phyloP scores from a whole-genome alignment of 257 asterid genomes.

The Scutellaria barbata region DNA sequence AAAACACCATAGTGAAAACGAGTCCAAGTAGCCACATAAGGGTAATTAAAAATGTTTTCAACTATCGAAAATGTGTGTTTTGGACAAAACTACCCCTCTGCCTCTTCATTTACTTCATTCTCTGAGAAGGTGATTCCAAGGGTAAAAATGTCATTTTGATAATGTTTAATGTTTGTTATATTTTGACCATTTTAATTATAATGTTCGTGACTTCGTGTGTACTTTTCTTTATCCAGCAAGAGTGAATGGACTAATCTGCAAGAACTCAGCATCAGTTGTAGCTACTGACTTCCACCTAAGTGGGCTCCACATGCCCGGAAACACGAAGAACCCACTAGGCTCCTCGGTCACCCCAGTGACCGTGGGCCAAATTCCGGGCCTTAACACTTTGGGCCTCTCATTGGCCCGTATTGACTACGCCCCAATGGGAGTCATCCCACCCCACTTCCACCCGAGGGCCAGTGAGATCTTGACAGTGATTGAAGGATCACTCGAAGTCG shows the following conservation, averaged over 20 bases:
- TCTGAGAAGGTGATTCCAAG: too few species aligned
- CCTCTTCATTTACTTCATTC: too few species aligned
- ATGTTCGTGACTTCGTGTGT: too few species aligned
- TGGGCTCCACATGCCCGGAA: conserved; percentile 43
- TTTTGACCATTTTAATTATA: too few species aligned
- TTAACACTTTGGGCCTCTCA: conserved; percentile 41
- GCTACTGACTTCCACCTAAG: conserved; percentile 46
- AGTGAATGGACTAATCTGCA: conserved; percentile 23
- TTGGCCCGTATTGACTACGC: conserved; percentile 43
- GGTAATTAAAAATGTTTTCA: too few species aligned
- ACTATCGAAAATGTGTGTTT: too few species aligned
- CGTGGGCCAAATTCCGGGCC: conserved; percentile 37
- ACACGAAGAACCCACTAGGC: conserved; percentile 41
- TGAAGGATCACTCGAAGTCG: conserved; percentile 45
- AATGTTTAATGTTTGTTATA: too few species aligned
- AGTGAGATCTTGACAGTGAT: conserved; percentile 42
- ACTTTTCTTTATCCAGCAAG: not conserved
- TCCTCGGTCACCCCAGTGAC: conserved; percentile 32
- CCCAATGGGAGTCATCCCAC: conserved; percentile 43
- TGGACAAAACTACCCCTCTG: too few species aligned
- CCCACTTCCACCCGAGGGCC: conserved; percentile 50
- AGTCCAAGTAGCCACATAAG: too few species aligned
- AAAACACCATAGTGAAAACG: too few species aligned
- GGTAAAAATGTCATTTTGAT: too few species aligned
- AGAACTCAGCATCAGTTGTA: conserved; percentile 17